Base-by-base conservation (phyloP, 2,329 filamentous ascomycete species). In the Chaetothyriales sp. region DNA sequence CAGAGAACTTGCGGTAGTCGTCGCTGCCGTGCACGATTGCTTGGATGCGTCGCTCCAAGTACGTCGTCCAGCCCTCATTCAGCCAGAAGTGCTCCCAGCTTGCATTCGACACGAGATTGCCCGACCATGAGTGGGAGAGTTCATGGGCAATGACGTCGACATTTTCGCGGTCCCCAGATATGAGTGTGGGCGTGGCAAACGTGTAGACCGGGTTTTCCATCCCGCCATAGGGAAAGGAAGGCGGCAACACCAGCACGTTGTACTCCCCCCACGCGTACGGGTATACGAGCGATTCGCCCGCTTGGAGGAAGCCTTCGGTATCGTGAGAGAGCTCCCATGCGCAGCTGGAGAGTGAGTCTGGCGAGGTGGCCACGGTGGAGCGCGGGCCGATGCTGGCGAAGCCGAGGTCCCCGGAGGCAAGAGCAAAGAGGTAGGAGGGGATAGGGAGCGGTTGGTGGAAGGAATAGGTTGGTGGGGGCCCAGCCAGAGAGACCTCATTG, bases 141-240 rank as follows among this genome's bases (percentile, higher is more conserved):
- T 86, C 89, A 66, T 95, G 92, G 1, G 92, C 92, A 68, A 98
- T 94, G 18, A 97, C 90, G 65, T 97, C 90, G 18, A 97, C 81
- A 60, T 97, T 97, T 64, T 95, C 85, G 44, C 85, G 78, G 62
- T 90, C 86, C 64, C 90, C 90, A 52, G 85, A 92, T 64, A 98
- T 89, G 60, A 97, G 85, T 37, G 89, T 94, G 1, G 90, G 90
- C 1, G 92, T 97, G 1, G 89, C 90, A 66, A 94, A 97, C 0
- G 92, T 97, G 70, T 86, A 95, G 50, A 95, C 82, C 0, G 89
- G 89, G 65, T 95, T 95, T 67, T 94, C 89, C 85, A 89, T 89
- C 69, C 84, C 85, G 62, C 87, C 88, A 62, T 92, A 94, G 0
- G 88, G 88, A 66, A 94, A 97, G 60, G 85, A 90, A 0, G 88